phyloP scores from a whole-genome alignment of 768 basidiomycete species.

The Boletus reticuloceps region DNA sequence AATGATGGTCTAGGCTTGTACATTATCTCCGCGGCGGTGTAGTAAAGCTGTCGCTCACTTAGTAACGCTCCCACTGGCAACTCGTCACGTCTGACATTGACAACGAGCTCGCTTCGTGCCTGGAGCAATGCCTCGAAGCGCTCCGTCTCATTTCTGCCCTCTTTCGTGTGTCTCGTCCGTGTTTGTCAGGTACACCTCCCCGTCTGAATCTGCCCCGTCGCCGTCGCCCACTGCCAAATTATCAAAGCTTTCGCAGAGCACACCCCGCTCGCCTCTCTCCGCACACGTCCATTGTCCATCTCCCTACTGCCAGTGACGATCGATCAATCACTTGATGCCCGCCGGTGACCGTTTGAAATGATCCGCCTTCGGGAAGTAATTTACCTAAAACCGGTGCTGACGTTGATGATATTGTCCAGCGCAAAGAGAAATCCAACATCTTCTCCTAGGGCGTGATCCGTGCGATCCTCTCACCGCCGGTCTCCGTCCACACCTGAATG shows the following conservation, averaged over 20 bases:
- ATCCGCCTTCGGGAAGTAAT: no score
- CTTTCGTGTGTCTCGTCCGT: conserved; percentile 30
- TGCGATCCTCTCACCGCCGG: no score
- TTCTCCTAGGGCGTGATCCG: no score
- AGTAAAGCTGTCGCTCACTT: conserved; percentile 12
- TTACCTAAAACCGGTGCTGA: no score
- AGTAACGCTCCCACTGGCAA: conserved; percentile 22
- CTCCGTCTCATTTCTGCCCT: conserved; percentile 31
- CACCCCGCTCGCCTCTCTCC: conserved; percentile 32
- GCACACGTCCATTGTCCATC: conserved; percentile 14
- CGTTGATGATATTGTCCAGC: no score
- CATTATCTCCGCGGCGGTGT: conserved; percentile 2
- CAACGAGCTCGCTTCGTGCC: background rate
- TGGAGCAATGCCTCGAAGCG: conserved; percentile 32
- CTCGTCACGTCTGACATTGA: conserved; percentile 17
- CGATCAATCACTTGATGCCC: no score
- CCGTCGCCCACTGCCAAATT: conserved; percentile 10
- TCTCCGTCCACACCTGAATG: no score
- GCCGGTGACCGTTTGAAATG: no score
- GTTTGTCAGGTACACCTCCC: conserved; percentile 23
- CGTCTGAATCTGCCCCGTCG: conserved; percentile 1
- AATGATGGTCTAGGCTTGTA: no score
- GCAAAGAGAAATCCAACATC: no score
- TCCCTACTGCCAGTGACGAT: no score
- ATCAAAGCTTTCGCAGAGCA: conserved; percentile 24